Conservation (phyloP, 345 rosid species). For the Reutealis trisperma region DNA sequence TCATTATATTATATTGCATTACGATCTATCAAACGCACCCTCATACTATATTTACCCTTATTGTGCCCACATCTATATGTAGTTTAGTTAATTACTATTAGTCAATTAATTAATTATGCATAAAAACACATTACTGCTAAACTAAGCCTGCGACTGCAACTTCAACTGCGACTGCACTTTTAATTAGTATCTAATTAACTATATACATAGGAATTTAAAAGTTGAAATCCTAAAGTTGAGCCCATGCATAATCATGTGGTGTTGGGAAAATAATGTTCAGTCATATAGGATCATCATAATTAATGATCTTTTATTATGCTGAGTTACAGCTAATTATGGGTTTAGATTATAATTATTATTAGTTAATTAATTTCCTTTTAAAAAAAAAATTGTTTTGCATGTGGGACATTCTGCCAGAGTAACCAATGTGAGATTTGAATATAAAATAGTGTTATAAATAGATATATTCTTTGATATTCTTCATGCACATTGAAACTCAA, state of each 20-base stretch:
- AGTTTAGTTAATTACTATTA: too few species aligned
- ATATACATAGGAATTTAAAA: too few species aligned
- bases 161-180: too few species aligned
- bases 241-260: conserved; percentile 21
- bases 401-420: conserved; percentile 30
- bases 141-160: too few species aligned
- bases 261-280: conserved; percentile 15
- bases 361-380: neutral
- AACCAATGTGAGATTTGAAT: conserved; percentile 6
- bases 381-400: conserved; percentile 14
- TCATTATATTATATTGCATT: too few species aligned
- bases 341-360: conserved; percentile 8
- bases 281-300: conserved; percentile 13
- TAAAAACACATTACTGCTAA: too few species aligned
- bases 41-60: neutral
- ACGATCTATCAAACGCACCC: too few species aligned
- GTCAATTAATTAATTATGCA: too few species aligned
- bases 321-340: conserved; percentile 32
- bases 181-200: too few species aligned
- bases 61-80: too few species aligned
- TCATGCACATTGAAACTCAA: conserved; percentile 18
- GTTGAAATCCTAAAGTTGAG: neutral
- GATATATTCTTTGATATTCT: neutral
- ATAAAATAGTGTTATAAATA: neutral
- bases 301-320: conserved; percentile 9